Conservation (phyloP, 441 rosid genomes). For the Heliophila coronopifolia region DNA sequence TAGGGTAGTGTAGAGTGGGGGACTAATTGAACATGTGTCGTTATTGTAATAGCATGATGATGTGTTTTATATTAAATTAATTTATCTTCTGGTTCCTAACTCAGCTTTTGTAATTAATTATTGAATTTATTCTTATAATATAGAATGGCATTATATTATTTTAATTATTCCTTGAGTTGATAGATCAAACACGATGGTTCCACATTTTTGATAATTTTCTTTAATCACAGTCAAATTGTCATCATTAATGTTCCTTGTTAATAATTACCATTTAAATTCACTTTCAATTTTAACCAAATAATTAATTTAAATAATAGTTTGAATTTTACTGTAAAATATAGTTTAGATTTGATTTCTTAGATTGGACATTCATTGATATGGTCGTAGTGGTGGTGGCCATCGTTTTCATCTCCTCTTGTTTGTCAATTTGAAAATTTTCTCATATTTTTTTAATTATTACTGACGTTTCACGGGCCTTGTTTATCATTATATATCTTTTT, state of each 20-base stretch:
- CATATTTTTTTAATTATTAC: too few species aligned
- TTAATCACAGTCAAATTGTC: background rate
- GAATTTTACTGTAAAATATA: background rate
- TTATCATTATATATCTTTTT: too few species aligned
- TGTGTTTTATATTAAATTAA: slow-evolving; percentile 14
- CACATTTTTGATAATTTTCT: background rate
- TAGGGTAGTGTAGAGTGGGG: slow-evolving; percentile 21
- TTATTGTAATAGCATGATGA: slow-evolving; percentile 12
- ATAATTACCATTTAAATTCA: background rate
- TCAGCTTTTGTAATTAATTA: slow-evolving; percentile 14
- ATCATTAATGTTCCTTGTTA: slow-evolving; percentile 7
- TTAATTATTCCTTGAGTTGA: background rate
- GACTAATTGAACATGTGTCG: slow-evolving; percentile 14
- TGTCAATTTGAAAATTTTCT: too few species aligned
- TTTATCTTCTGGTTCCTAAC: slow-evolving; percentile 23
- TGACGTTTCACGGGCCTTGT: too few species aligned
- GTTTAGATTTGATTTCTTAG: too few species aligned
- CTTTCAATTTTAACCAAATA: background rate
- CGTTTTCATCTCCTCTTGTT: too few species aligned
- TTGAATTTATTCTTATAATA: background rate
- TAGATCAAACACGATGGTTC: slow-evolving; percentile 25
- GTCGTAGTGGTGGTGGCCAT: too few species aligned
- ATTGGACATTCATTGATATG: too few species aligned
- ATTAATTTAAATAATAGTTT: too few species aligned
- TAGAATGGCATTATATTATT: background rate